phyloP scores from a whole-genome alignment of 2,329 filamentous ascomycete species.

The Colletotrichum karsti region DNA sequence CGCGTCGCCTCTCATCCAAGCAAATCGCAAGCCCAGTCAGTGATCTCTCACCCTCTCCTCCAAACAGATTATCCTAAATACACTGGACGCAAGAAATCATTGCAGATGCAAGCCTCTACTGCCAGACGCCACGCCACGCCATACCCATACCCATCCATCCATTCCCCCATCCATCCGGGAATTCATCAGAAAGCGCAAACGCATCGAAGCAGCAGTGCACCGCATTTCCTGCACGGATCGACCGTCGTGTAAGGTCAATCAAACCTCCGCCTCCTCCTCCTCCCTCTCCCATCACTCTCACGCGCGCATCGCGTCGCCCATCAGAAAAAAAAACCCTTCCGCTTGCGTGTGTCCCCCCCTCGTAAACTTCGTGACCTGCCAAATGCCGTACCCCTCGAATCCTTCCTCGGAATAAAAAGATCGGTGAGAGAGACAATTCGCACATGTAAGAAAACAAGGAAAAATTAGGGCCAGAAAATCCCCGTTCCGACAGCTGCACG shows the following conservation, averaged over 20 bases:
- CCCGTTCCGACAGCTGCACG: slow-evolving; percentile 10
- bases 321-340: no score
- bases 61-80: not conserved
- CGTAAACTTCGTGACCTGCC: not conserved
- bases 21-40: not conserved
- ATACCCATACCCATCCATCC: not conserved
- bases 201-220: not conserved
- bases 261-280: not conserved
- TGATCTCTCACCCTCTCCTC: no score
- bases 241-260: slow-evolving; percentile 16
- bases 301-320: not conserved
- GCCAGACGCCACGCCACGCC: slow-evolving; percentile 1
- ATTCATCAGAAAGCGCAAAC: not conserved
- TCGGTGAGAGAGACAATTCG: not conserved
- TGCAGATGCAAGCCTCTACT: not conserved
- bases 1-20: not conserved
- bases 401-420: not conserved
- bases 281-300: not conserved
- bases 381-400: not conserved
- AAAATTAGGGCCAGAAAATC: not conserved
- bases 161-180: not conserved
- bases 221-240: slow-evolving; percentile 24
- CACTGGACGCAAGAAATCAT: not conserved
- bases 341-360: not conserved
- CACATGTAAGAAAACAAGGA: not conserved